These are phyloP conservation scores for Irpex sp. DNA, from an alignment of 1,284 basidiomycete species.

Conservation along the genomic window DNA sequence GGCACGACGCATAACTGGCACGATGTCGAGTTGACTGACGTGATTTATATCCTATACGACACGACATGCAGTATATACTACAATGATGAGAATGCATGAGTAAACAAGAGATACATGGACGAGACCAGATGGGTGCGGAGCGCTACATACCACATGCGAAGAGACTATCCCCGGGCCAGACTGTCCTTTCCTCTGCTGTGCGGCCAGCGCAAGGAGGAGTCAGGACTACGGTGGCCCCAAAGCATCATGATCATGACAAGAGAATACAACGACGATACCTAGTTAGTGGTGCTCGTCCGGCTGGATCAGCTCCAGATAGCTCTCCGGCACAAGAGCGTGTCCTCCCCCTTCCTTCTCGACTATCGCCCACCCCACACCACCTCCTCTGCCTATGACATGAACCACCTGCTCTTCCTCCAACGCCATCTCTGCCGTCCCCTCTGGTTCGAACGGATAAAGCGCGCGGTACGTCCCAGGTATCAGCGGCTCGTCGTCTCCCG, in stretches of 20 bases:
- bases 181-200: not conserved
- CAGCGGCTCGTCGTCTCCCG: conserved; percentile 48
- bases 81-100: conserved; percentile 5
- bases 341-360: conserved; percentile 53
- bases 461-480: conserved; percentile 78
- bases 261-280: not conserved
- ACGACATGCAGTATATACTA: conserved; percentile 7
- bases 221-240: not conserved
- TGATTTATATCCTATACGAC: conserved; percentile 2
- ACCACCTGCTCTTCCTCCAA: conserved; percentile 79
- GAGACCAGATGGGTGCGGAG: not conserved
- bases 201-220: not conserved
- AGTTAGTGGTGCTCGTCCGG: conserved; percentile 21
- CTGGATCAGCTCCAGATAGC: conserved; percentile 65
- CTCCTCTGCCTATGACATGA: conserved; percentile 72
- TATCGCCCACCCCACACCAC: conserved; percentile 82
- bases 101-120: conserved; percentile 7
- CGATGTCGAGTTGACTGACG: not conserved
- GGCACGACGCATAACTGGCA: not conserved
- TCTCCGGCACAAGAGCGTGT: conserved; percentile 75
- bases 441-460: conserved; percentile 75
- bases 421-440: conserved; percentile 82
- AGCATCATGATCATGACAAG: not conserved
- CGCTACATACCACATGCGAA: conserved; percentile 5
- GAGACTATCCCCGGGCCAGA: not conserved